Conservation (phyloP, 148 eudicot genomes). For the Tetragonia tetragonoides region DNA sequence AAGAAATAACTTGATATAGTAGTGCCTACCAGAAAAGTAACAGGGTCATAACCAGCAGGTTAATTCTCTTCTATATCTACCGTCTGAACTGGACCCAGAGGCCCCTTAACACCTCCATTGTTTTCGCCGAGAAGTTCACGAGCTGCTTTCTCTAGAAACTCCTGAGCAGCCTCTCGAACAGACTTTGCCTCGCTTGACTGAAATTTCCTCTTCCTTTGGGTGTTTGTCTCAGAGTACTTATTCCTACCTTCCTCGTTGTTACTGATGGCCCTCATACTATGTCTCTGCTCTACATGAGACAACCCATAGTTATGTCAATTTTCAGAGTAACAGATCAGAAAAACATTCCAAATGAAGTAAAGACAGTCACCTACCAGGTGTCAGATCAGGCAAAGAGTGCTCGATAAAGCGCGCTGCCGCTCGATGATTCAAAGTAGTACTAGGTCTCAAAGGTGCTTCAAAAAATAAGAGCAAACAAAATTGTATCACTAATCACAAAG, state of each 20-base stretch:
- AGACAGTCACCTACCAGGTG: slow-evolving; percentile 49
- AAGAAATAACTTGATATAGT: neutral
- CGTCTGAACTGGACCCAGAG: slow-evolving; percentile 51
- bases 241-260: slow-evolving; percentile 44
- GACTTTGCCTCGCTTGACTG: slow-evolving; percentile 59
- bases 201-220: slow-evolving; percentile 73
- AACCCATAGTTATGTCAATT: slow-evolving; percentile 9
- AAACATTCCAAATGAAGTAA: neutral
- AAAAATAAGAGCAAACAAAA: slow-evolving; percentile 2
- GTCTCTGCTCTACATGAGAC: slow-evolving; percentile 69
- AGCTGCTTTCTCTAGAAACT: slow-evolving; percentile 93
- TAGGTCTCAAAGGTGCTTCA: slow-evolving; percentile 79
- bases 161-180: slow-evolving; percentile 80
- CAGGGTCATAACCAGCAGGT: neutral
- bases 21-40: slow-evolving; percentile 11
- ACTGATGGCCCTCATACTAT: slow-evolving; percentile 73
- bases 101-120: slow-evolving; percentile 65
- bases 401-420: slow-evolving; percentile 88
- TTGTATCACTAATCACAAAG: slow-evolving; percentile 5
- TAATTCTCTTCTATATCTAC: slow-evolving; percentile 41
- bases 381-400: slow-evolving; percentile 92
- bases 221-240: slow-evolving; percentile 51
- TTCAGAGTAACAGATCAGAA: neutral
- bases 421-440: slow-evolving; percentile 55
- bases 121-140: slow-evolving; percentile 83